phyloP scores from a whole-genome alignment of 2,329 filamentous ascomycete genomes.

The Aspergillus aculeatinus region DNA sequence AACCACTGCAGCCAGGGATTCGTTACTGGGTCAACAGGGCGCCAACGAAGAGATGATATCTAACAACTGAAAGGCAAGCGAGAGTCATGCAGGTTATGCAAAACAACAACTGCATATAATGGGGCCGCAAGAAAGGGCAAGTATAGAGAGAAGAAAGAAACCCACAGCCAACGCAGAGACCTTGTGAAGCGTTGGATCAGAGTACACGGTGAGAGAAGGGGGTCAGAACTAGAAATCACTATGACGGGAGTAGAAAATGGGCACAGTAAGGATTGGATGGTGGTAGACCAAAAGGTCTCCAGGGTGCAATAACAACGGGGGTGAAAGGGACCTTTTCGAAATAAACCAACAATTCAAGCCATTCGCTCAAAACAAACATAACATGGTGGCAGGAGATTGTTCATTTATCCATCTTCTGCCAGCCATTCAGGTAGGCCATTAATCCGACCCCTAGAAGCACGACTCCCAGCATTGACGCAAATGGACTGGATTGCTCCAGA shows the following conservation, averaged over 20 bases:
- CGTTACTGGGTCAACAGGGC: conserved; percentile 28
- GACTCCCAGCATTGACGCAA: conserved; percentile 78
- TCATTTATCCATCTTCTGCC: conserved; percentile 61
- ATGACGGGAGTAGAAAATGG: conserved; percentile 13
- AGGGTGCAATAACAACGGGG: neutral
- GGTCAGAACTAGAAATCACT: conserved; percentile 15
- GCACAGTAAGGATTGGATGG: conserved; percentile 14
- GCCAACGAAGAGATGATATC: conserved; percentile 15
- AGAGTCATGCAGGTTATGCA: conserved; percentile 28
- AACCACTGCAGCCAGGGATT: conserved; percentile 24
- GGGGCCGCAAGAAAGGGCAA: conserved; percentile 6
- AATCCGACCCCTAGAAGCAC: conserved; percentile 77
- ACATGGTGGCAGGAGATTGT: conserved; percentile 14
- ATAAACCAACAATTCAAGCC: neutral
- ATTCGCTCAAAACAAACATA: neutral
- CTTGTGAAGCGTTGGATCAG: conserved; percentile 11
- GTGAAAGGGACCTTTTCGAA: neutral
- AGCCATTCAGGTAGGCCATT: conserved; percentile 84
- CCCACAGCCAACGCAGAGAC: conserved; percentile 13
- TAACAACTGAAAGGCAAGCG: conserved; percentile 15
- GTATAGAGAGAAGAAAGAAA: conserved; percentile 19
- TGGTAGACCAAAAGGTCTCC: conserved; percentile 11
- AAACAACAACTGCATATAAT: conserved; percentile 30
- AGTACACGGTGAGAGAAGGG: conserved; percentile 15
- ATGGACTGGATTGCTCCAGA: conserved; percentile 63